Percentiles rank a stretch among this genome's conserved stretches.
Conservation (phyloP, 2,329 filamentous ascomycete genomes). For the Laburnicola sp. region DNA sequence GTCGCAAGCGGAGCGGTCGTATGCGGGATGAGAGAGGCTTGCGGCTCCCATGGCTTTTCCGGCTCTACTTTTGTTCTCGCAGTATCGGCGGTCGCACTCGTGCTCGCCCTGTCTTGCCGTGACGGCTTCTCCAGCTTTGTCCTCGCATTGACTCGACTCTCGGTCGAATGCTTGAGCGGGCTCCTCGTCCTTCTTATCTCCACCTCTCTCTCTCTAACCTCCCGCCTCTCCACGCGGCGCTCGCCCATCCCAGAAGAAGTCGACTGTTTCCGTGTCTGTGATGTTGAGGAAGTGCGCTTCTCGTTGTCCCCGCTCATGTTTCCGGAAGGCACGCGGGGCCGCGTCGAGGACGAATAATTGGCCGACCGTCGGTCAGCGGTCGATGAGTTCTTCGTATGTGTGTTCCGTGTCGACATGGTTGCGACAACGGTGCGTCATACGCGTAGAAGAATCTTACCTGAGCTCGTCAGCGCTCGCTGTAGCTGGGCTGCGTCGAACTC, state of each 20-base stretch:
- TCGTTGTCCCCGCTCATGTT: conserved; percentile 31
- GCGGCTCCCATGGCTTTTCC: conserved; percentile 70
- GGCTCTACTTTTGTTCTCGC: conserved; percentile 32
- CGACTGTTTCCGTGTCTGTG: conserved; percentile 37
- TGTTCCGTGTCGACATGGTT: conserved; percentile 41
- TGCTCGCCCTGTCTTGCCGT: conserved; percentile 30
- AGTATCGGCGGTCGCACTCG: conserved; percentile 21
- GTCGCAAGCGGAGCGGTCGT: conserved; percentile 73
- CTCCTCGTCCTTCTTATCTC: conserved; percentile 41
- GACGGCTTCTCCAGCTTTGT: conserved; percentile 38
- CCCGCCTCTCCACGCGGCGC: conserved; percentile 40
- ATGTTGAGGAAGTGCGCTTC: conserved; percentile 28
- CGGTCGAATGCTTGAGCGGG: conserved; percentile 41
- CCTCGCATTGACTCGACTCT: conserved; percentile 38
- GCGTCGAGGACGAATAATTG: conserved; percentile 36
- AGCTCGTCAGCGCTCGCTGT: not conserved
- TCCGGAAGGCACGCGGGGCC: conserved; percentile 42
- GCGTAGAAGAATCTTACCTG: not conserved
- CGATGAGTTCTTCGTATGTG: conserved; percentile 34
- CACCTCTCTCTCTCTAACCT: conserved; percentile 42
- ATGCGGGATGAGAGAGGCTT: conserved; percentile 72
- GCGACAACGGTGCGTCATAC: conserved; percentile 31
- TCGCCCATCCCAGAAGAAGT: conserved; percentile 29
- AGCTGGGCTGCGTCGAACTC: not conserved
- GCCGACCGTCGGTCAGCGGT: conserved; percentile 38